Evolutionary conservation across 345 rosid genomes (phyloP), one percentile per base, ranked within the genome.

Genomic region (Murraya paniculata): DNA sequence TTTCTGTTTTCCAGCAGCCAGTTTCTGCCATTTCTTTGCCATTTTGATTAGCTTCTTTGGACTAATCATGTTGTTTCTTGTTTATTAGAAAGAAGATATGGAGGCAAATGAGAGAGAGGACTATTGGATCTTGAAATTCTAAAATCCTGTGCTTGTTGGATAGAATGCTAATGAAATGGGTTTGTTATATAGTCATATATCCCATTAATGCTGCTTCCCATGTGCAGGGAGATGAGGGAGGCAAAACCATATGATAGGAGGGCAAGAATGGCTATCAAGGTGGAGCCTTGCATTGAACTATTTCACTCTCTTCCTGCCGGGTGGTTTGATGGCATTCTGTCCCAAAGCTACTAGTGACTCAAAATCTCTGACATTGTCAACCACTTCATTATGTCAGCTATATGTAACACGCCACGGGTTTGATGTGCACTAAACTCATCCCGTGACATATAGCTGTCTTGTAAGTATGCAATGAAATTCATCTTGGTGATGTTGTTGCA

Each of bases 1-100:
- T 65, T 81, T 80, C 73, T 73, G 59, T 62, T 69, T 76, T 25
- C 79, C 28, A 35, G 77, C 82, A 30, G 83, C 81, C 9, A 65
- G 18, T n/a, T 75, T 80, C 71, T 68, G 78, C 88, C 87, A 78
- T 79, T 83, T 87, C 81, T 85, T 87, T 53, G 88, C 83, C 69
- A 81, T 67, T 39, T 69, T 73, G 48, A 62, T 62, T 24, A 87
- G 82, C 73, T 79, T 83, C 82, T 76, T 84, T 22, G 82, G 41
- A 56, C 65, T 77, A 66, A 81, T 78, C 85, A 82, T 76, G 45
- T 3, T 75, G 64, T 16, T 30, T 6, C 7, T 39, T 50, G 30
- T n/a, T 28, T 36, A 69, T 19, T 18, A 39, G 25, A 31, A 3
- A 31, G 28, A 31, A 31, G 11, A 28, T 66, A 18, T 7, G 4